These are phyloP conservation scores for Rhizopogon sp. DNA, from an alignment of 768 basidiomycete species.

Conservation along the genomic window DNA sequence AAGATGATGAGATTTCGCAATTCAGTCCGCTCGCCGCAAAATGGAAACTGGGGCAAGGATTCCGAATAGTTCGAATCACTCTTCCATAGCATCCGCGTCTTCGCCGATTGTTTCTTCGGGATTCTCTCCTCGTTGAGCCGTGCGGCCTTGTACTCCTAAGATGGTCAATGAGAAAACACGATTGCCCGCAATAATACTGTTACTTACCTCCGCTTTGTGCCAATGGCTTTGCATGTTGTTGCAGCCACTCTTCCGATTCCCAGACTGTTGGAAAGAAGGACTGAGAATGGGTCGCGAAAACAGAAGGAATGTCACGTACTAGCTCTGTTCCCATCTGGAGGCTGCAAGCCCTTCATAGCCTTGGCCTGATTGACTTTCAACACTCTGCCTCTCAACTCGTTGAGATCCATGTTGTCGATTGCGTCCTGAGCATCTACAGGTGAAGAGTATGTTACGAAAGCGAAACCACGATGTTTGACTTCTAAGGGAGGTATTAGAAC, in stretches of 20 bases:
- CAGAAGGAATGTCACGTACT: conserved; percentile 39
- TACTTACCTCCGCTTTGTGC: conserved; percentile 65
- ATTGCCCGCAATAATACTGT: conserved; percentile 1
- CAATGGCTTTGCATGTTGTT: conserved; percentile 74
- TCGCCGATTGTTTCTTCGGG: conserved; percentile 26
- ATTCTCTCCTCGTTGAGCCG: conserved; percentile 24
- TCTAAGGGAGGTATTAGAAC: conserved; percentile 33
- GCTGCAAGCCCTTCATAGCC: conserved; percentile 68
- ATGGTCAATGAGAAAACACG: conserved; percentile 1
- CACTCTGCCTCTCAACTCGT: conserved; percentile 74
- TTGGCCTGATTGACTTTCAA: conserved; percentile 83
- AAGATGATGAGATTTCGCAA: neutral
- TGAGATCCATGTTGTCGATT: conserved; percentile 98
- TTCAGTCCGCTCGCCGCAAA: neutral
- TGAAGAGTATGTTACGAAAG: conserved; percentile 82
- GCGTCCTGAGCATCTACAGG: conserved; percentile 89
- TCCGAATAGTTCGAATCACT: conserved; percentile 29
- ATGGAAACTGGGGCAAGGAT: neutral
- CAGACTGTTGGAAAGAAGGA: conserved; percentile 55
- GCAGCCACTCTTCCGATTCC: conserved; percentile 94
- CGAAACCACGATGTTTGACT: conserved; percentile 88
- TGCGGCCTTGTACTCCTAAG: conserved; percentile 53
- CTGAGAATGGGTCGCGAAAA: neutral
- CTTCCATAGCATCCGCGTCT: conserved; percentile 62
- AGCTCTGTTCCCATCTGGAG: conserved; percentile 67